Base-by-base conservation (phyloP, 1,139 yeast species). In the Spencermartinsiella ligniputridi region DNA sequence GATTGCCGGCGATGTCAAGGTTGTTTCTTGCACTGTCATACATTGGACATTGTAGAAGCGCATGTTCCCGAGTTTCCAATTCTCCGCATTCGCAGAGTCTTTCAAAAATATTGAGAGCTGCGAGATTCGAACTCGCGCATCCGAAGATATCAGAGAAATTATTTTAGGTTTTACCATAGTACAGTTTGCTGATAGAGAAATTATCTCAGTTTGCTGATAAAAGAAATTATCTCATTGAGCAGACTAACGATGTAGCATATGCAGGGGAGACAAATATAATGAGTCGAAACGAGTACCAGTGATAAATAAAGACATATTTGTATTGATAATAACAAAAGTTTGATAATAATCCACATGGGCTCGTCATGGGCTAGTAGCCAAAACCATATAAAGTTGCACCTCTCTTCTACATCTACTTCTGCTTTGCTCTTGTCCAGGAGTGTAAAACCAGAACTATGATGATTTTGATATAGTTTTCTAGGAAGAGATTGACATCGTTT, bases 51-150 rank as follows among this genome's bases (percentile, higher is more conserved):
- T 22, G 25, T 22, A 22, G 25, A 22, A 22, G 25, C 11, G 25
- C 25, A 22, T 22, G 25, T 22, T 22, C 25, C 11, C 25, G 25
- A 6, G 11, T 22, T 22, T 22, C 25, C 25, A 22, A 22, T 22
- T 22, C 25, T 22, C 25, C 25, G 25, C 25, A 22, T 22, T 6
- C 25, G 11, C 25, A 6, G 9, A 22, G 25, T 22, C 25, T 22
- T 11, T 22, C 25, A 57, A 56, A 53, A 41, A 56, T 51, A 47
- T 37, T 57, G 69, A 62, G 67, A 64, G 66, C 67, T 66, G 61
- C 69, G 69, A 65, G 69, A 65, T 65, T 64, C 67, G 69, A 64
- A 64, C 69, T 65, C 68, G 69, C 69, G 68, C 60, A 65, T 65
- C 69, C 69, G 68, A 62, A 64, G 68, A 65, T 64, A 65, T 60